Conservation (phyloP, 2,329 filamentous ascomycete genomes). For the Pestalotiopsis sp. region DNA sequence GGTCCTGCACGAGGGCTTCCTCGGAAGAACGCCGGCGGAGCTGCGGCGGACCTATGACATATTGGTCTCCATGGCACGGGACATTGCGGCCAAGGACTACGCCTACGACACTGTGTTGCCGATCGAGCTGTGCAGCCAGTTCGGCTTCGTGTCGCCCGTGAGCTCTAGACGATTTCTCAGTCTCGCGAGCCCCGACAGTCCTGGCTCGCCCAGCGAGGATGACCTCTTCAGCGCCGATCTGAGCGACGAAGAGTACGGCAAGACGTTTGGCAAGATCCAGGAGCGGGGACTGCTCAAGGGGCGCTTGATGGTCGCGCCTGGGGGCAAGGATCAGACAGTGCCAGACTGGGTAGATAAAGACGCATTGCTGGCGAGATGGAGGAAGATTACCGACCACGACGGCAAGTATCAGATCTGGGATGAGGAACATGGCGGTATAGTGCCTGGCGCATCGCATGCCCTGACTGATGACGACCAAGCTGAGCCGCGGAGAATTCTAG, state of each 20-base stretch:
- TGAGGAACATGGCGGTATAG: not conserved
- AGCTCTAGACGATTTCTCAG: constrained; percentile 1
- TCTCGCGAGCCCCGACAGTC: constrained; percentile 4
- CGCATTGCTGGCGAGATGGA: not conserved
- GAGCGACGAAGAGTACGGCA: constrained; percentile 3
- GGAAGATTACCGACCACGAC: not conserved
- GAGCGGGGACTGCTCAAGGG: not conserved
- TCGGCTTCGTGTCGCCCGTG: not conserved
- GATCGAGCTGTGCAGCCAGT: not conserved
- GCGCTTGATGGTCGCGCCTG: not conserved
- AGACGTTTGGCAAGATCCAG: not conserved
- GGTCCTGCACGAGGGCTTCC: not conserved
- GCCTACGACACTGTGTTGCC: not conserved
- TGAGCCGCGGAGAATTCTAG: not conserved
- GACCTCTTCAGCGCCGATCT: constrained; percentile 7
- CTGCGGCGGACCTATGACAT: not conserved
- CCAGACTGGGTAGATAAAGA: constrained; percentile 5
- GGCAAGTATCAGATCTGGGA: constrained; percentile 5
- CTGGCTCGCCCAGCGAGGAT: not conserved
- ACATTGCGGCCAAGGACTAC: not conserved
- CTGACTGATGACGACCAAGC: constrained; percentile 6
- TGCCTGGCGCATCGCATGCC: constrained; percentile 1
- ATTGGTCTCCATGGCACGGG: not conserved
- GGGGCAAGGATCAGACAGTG: constrained; percentile 1
- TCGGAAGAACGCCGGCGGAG: not conserved